Evolutionary conservation across 192 early-diverging fungal species (phyloP).

Genomic region (Rhizoclosmatium globosum): DNA sequence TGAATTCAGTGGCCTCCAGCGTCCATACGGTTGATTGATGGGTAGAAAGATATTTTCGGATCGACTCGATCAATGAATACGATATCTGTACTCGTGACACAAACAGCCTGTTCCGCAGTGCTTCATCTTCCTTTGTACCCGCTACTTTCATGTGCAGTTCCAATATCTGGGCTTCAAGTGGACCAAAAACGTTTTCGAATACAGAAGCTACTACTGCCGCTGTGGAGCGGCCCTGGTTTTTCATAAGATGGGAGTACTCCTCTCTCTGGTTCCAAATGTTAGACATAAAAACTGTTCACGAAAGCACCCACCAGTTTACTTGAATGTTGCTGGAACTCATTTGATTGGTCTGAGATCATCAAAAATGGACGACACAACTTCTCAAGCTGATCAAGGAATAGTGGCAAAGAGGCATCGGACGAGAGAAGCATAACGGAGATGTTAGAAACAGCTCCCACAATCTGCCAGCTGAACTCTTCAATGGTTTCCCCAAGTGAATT

Average conservation of each 20-base stretch:
- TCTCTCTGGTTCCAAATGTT: background rate
- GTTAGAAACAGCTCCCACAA: background rate
- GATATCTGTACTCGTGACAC: background rate
- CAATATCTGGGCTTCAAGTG: background rate
- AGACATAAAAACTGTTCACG: background rate
- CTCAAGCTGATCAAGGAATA: background rate
- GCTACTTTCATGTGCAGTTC: background rate
- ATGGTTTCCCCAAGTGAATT: background rate
- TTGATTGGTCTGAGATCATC: background rate
- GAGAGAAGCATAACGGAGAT: background rate
- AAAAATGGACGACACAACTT: background rate
- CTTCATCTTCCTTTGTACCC: slow-evolving; percentile 7
- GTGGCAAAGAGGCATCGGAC: background rate
- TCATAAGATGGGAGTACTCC: background rate
- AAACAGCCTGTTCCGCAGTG: background rate
- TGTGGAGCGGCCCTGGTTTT: background rate
- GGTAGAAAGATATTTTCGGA: background rate
- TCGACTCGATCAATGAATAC: background rate
- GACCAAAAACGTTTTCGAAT: slow-evolving; percentile 9
- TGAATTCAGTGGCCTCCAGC: background rate
- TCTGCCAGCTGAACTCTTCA: background rate
- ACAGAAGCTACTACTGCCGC: background rate
- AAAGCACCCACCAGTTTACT: background rate
- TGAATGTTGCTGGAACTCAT: background rate
- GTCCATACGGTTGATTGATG: background rate